Base-by-base conservation (phyloP, 805 yeast genomes). In the Teunomyces tritomae region DNA sequence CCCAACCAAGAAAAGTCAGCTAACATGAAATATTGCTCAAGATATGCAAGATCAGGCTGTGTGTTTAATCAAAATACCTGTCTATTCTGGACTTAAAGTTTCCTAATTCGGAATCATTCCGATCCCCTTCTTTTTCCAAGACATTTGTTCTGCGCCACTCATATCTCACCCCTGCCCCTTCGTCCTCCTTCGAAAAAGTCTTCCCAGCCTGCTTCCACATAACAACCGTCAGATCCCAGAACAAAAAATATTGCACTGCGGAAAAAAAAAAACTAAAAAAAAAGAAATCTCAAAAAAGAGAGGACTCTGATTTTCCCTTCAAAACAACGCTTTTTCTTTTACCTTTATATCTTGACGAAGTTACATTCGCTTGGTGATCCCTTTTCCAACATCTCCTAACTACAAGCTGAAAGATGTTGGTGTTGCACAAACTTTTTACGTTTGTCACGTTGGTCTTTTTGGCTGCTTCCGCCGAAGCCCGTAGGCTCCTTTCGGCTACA, bases 401-500 rank as follows among this genome's bases (percentile, higher is more conserved):
- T 26, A 24, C 40, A 37, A 37, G 8, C 13, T 13, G 14, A 13
- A 26, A 37, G 34, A 37, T 37, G 40, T 37, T 37, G 40, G 40
- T 20, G 14, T 11, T 37, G 16, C 40, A 26, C 40, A 37, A 37
- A 24, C 28, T 37, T 6, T 26, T 37, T 14, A 37, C 40, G 40
- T 37, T 37, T 7, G 40, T 37, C n/a, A 26, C 40, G 40, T 11
- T 20, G 29, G 40, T 26, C 40, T 28, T 39, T 8, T 39, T 13
- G 13, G 43, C 43, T 13, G 11, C 17, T 17, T 28, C 27, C 5
- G 24, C 28, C 24, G 26, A 30, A 28, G 61, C 64, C 34, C 59
- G 55, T 45, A 55, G 76, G 40, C 44, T 58, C 32, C 65, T 73
- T 32, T 49, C 64, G 37, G 96, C 96, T 7, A 72, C 85, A 11